These are phyloP conservation scores for Coriaria nepalensis DNA, from an alignment of 306 rosid species.

Conservation along the genomic window DNA sequence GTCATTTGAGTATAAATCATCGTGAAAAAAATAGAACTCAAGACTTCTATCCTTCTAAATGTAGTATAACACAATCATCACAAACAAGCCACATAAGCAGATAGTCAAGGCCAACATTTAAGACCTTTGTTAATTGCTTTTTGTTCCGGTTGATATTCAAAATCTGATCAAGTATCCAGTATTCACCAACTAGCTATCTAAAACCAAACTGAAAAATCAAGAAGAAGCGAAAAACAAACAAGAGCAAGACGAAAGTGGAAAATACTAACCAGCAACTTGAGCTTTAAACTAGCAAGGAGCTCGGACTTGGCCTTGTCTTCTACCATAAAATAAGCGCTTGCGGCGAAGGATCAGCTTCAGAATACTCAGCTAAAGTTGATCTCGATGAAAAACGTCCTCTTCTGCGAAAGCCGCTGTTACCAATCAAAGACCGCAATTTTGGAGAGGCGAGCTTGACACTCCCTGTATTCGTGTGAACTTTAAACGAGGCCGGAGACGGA, in stretches of 20 bases:
- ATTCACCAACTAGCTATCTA: too few relatives aligned
- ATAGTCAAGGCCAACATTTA: too few relatives aligned
- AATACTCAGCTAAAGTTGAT: constrained; percentile 24
- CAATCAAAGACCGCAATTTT: constrained; percentile 9
- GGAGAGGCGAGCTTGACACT: constrained; percentile 8
- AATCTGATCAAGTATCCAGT: too few relatives aligned
- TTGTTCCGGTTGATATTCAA: too few relatives aligned
- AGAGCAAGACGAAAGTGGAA: neutral
- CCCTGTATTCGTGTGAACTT: neutral
- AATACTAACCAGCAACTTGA: constrained; percentile 54
- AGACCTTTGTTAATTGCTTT: too few relatives aligned
- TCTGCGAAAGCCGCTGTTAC: constrained; percentile 3
- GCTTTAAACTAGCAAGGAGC: constrained; percentile 38
- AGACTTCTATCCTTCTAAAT: too few relatives aligned
- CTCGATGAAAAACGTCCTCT: constrained; percentile 20
- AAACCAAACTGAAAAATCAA: neutral
- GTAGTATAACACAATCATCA: too few relatives aligned
- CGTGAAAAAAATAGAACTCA: too few relatives aligned
- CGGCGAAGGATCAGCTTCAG: constrained; percentile 22
- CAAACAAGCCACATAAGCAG: too few relatives aligned
- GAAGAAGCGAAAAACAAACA: neutral
- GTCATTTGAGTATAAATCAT: too few relatives aligned
- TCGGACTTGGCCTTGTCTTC: constrained; percentile 12
- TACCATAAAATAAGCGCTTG: constrained; percentile 12
- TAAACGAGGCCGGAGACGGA: constrained; percentile 13